Base-by-base conservation (phyloP, 83 land plant species). In the Thuja plicata region DNA sequence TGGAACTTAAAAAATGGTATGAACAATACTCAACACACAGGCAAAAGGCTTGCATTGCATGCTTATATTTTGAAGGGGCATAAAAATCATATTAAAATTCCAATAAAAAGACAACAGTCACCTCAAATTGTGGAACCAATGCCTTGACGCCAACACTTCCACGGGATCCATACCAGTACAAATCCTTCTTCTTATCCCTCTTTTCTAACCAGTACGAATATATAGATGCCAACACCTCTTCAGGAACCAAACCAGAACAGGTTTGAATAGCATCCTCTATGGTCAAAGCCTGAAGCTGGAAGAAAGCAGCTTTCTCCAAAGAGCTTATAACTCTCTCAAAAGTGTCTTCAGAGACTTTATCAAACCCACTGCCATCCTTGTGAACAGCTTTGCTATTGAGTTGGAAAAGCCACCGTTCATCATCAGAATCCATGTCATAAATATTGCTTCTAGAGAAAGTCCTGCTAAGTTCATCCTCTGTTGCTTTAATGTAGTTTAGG, bases 401-500 rank as follows among this genome's bases (percentile, higher is more conserved):
- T 43, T 82, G 85, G 5, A 81, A 30, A 27, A 94, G 91, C 94
- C 94, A 95, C 54, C 89, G 80, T 84, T 94, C 96, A 94, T 95
- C 96, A 8, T 90, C 96, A 21, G 93, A 94, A 79, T 95, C 96
- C 91, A 93, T 89, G 70, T 95, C 96, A 91, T 95, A 95, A 6
- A 92, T 74, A 43, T 57, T 80, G 40, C 82, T 91, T 74, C 87
- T 89, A 12, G 24, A 46, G 87, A 95, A 8, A 55, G 93, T 93
- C 81, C 94, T 89, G 4, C 88, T 88, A 45, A 95, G 60, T 88
- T 95, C 96, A 92, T 92, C 93, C 76, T 74, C 89, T n/a, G 78
- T 71, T n/a, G 88, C 40, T 17, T 82, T 34, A 16, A 95, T 92
- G 74, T 95, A 95, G 52, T 60, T 76, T 30, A 87, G 85, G 45